Evolutionary conservation across 495 filamentous ascomycete species (phyloP), one percentile per base, ranked within the genome.

Genomic region (Daldinia concentrica): DNA sequence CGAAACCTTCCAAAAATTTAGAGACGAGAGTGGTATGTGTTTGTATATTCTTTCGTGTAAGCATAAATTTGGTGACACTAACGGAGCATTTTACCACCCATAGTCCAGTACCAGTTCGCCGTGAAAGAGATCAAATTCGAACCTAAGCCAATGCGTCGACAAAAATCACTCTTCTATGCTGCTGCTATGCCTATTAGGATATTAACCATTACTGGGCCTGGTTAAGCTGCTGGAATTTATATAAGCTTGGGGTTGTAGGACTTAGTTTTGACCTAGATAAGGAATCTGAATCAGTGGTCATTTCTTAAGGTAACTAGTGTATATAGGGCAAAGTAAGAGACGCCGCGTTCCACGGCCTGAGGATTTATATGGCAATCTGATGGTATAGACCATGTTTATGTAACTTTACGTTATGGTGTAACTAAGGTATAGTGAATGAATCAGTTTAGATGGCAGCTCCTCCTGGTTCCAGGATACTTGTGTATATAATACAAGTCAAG

Each of bases 81-180:
- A 43, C 26, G 58, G 17, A 41, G 7, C 6, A 14, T n/a, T 30
- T 50, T 64, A 11, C 60, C 48, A 8, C 14, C 27, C 15, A 43
- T 37, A 86, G 82, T 77, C 56, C 62, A 50, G 19, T 74, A 73
- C 50, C 39, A 66, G 1, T 87, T 89, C 66, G 66, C 41, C 0
- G 74, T 84, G 6, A 77, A 86, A 45, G 74, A 78, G 8, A 58
- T 89, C 3, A 64, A 78, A 0, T 85, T 86, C 48, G 69, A 83
- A 50, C 82, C 81, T 8, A 81, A 80, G 12, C 51, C 79, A 0
- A 73, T 79, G 37, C 79, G 82, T 41, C 71, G 82, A n/a, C 88
- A 89, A 63, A 85, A 76, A 4, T 84, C 87, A 1, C 87, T 89
- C 68, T 90, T 89, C 68, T 84, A 89, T 68, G 80, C 84, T 27